These are phyloP conservation scores for Apiospora phragmitis DNA, from an alignment of 2,329 filamentous ascomycete genomes.

Conservation along the genomic window DNA sequence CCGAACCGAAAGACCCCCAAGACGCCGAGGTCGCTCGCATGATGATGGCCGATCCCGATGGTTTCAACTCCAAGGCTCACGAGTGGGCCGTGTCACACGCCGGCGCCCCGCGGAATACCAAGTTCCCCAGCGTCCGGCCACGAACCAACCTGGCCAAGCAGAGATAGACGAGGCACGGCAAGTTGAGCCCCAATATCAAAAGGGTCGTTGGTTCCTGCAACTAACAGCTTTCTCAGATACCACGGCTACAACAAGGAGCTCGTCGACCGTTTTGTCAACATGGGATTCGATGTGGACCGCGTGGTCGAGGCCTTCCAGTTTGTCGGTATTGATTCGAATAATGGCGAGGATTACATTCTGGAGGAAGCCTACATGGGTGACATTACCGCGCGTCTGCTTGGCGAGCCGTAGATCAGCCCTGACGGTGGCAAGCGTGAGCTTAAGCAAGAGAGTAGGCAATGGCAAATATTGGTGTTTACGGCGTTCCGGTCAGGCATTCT, in stretches of 20 bases:
- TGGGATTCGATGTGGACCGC: conserved; percentile 89
- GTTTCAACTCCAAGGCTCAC: conserved; percentile 78
- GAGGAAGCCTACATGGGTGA: conserved; percentile 90
- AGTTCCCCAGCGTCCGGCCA: conserved; percentile 25
- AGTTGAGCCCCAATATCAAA: too few relatives aligned
- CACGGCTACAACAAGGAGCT: conserved; percentile 84
- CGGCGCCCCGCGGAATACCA: conserved; percentile 60
- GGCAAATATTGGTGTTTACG: not conserved
- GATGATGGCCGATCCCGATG: conserved; percentile 76
- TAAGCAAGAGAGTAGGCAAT: not conserved
- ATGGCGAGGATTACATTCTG: conserved; percentile 79
- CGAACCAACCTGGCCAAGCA: conserved; percentile 42
- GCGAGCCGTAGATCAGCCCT: conserved; percentile 52
- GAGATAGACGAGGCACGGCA: conserved; percentile 55
- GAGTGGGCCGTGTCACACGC: conserved; percentile 90
- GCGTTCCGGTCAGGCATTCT: not conserved
- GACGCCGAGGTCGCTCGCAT: conserved; percentile 93
- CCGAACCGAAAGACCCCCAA: conserved; percentile 95
- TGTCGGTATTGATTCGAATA: conserved; percentile 74
- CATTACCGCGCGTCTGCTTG: conserved; percentile 80
- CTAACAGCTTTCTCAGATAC: conserved; percentile 55
- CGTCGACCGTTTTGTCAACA: conserved; percentile 79
- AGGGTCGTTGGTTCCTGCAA: conserved; percentile 23
- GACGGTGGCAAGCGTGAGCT: not conserved
- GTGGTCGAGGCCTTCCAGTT: conserved; percentile 83